Evolutionary conservation across 805 yeast genomes (phyloP).

Genomic region (Cyberlindnera japonica): DNA sequence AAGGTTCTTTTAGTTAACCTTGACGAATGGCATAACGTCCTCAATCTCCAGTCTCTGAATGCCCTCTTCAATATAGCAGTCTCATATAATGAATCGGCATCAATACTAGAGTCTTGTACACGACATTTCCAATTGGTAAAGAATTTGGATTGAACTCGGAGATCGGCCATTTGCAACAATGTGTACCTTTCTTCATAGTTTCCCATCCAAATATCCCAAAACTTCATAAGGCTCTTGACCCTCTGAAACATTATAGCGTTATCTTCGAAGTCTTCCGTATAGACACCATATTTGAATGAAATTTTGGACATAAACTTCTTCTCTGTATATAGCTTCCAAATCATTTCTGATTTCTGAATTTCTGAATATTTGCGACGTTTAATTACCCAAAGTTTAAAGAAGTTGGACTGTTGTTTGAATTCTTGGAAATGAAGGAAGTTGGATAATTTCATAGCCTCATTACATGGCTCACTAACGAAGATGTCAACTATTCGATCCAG

Average conservation of each 20-base stretch:
- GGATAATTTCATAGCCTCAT: conserved; percentile 27
- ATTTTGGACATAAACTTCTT: conserved; percentile 17
- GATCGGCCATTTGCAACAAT: conserved; percentile 14
- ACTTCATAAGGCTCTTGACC: conserved; percentile 14
- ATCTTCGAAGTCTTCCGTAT: conserved; percentile 17
- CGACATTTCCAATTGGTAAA: conserved; percentile 19
- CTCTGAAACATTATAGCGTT: conserved; percentile 21
- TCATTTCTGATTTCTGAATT: conserved; percentile 12
- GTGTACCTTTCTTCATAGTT: conserved; percentile 12
- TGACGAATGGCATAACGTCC: neutral
- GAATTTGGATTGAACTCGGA: conserved; percentile 13
- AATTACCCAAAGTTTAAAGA: conserved; percentile 21
- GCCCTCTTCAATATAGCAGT: conserved; percentile 1
- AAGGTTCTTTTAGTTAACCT: neutral
- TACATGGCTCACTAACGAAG: conserved; percentile 21
- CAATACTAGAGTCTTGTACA: neutral
- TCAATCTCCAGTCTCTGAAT: conserved; percentile 17
- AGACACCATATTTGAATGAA: conserved; percentile 11
- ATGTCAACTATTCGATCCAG: conserved; percentile 19
- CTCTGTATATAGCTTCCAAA: conserved; percentile 18
- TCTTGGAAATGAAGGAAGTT: conserved; percentile 19
- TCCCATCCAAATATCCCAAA: conserved; percentile 22
- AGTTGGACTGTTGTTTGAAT: neutral
- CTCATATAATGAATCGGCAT: conserved; percentile 9
- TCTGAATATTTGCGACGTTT: conserved; percentile 20